phyloP scores from a whole-genome alignment of 2,329 filamentous ascomycete genomes.

The Orbilia oligospora region DNA sequence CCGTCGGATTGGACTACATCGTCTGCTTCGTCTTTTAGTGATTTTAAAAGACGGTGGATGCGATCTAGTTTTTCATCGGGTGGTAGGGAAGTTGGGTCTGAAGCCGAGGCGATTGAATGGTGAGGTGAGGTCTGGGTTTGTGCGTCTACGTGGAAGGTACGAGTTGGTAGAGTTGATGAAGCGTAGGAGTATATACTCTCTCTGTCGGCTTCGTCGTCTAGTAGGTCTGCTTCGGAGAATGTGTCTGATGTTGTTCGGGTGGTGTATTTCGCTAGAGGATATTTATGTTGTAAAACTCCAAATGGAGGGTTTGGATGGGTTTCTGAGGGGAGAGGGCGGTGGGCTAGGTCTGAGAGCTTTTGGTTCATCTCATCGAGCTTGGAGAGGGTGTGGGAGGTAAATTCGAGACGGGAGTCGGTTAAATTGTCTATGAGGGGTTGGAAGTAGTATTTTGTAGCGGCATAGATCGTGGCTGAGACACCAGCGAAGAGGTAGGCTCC shows the following conservation, averaged over 20 bases:
- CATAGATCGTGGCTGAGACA: constrained; percentile 77
- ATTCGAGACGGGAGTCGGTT: constrained; percentile 71
- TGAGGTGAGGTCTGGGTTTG: constrained; percentile 80
- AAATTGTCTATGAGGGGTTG: constrained; percentile 73
- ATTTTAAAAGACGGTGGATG: constrained; percentile 62
- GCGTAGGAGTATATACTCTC: constrained; percentile 62
- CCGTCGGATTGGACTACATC: constrained; percentile 62
- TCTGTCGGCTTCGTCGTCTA: constrained; percentile 64
- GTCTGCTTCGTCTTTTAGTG: constrained; percentile 63
- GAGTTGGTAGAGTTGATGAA: constrained; percentile 77
- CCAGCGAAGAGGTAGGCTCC: constrained; percentile 74
- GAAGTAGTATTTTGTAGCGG: constrained; percentile 78
- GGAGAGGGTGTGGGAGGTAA: constrained; percentile 69
- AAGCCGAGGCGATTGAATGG: constrained; percentile 66
- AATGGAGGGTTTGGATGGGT: constrained; percentile 57
- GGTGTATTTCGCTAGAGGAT: constrained; percentile 41
- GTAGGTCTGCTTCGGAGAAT: constrained; percentile 65
- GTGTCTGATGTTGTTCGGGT: constrained; percentile 32
- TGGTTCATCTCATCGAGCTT: constrained; percentile 72
- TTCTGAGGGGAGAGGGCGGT: constrained; percentile 59
- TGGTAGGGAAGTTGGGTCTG: constrained; percentile 62
- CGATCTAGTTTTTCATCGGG: constrained; percentile 63
- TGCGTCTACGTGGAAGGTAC: constrained; percentile 85
- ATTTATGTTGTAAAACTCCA: constrained; percentile 56
- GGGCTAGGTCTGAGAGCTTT: constrained; percentile 69